phyloP scores from a whole-genome alignment of 208 protist genomes.

The Trypanosoma rangeli region DNA sequence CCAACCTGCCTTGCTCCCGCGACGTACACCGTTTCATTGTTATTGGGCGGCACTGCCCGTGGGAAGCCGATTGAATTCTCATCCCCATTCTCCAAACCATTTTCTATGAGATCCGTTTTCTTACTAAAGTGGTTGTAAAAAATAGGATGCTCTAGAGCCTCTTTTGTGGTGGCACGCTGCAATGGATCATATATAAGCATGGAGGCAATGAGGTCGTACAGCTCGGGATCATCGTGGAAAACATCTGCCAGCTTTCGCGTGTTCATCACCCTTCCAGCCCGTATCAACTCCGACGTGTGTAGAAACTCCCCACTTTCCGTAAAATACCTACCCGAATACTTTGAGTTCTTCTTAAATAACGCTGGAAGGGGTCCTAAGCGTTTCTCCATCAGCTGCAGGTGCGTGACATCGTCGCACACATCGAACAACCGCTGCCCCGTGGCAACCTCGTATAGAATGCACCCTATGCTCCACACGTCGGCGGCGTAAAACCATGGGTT shows the following conservation, averaged over 20 bases:
- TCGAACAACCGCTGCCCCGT: constrained; percentile 91
- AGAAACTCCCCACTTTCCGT: constrained; percentile 50
- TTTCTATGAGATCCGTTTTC: background rate
- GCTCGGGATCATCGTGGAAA: constrained; percentile 52
- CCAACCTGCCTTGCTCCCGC: background rate
- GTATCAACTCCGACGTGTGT: constrained; percentile 35
- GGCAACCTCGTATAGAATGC: constrained; percentile 93
- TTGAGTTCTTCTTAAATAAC: constrained; percentile 37
- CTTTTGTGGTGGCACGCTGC: constrained; percentile 61
- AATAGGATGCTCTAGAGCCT: constrained; percentile 65
- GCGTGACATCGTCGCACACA: constrained; percentile 79
- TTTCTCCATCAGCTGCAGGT: constrained; percentile 78
- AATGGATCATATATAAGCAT: constrained; percentile 73
- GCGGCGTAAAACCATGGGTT: constrained; percentile 88
- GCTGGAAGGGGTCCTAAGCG: constrained; percentile 68
- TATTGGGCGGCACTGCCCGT: background rate
- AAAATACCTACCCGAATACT: constrained; percentile 62
- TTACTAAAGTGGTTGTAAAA: constrained; percentile 36
- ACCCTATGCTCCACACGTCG: constrained; percentile 94
- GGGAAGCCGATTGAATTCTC: background rate
- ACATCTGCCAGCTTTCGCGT: constrained; percentile 43
- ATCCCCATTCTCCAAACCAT: background rate
- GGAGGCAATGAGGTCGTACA: constrained; percentile 53
- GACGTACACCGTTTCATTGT: background rate
- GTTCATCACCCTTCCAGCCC: constrained; percentile 35